Evolutionary conservation across 2,329 filamentous ascomycete genomes (phyloP), one percentile per base, ranked within the genome.

Genomic region (Cytospora mali): DNA sequence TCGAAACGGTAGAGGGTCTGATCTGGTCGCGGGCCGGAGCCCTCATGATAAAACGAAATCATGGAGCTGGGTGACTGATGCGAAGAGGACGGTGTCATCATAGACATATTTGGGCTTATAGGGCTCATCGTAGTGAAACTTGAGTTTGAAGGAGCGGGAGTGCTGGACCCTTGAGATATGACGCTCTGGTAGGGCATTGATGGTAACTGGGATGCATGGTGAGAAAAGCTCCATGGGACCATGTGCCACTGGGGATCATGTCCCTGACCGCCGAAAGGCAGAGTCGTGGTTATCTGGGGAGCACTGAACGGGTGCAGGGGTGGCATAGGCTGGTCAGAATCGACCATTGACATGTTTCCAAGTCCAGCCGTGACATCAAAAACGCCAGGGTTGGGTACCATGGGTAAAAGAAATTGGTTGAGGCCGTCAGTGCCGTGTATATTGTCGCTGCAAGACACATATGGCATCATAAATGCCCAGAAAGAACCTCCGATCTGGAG

Each of bases 1-100:
- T 81, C 78, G 21, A 70, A 66, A 42, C 77, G 75, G 3, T 69
- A 67, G 58, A 73, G 75, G 0, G 70, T 64, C 13, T 75, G 70
- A 33, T 77, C 68, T 33, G 71, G 61, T 59, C 78, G 42, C 42
- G 21, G n/a, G 6, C 14, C 14, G 42, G 42, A 13, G 42, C 13
- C 10, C 9, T 6, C n/a, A 23, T 46, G 42, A 23, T 46, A 9
- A 13, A 23, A 7, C 72, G 52, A 27, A 4, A 57, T 39, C 2
- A 49, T 25, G 3, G 48, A 5, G 72, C 72, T 2, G 72, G 71
- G 4, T 71, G 60, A 56, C 23, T 56, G 48, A 25, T 54, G 56
- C 31, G 61, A 48, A 25, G 64, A 61, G 39, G 58, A 42, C 21
- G 61, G 35, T 10, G 69, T 58, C 74, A 74, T 69, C 23, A 73